A percentile compares a stretch with the other conserved stretches of the same genome.
Conservation (phyloP, 192 early-diverging fungal genomes). For the Lunasporangiospora selenospora region DNA sequence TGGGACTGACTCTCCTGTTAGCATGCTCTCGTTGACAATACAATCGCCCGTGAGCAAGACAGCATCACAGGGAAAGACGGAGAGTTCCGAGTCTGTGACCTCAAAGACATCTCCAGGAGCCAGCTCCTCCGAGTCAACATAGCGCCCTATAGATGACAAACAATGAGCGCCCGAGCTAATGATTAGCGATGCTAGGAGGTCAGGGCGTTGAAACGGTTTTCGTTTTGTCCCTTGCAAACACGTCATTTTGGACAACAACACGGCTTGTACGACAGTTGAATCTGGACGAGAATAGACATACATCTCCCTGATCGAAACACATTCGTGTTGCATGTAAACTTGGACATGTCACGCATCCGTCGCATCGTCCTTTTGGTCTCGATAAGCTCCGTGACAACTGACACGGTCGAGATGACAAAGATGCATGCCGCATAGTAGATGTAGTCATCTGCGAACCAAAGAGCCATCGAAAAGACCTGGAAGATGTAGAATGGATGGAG, state of each 20-base stretch:
- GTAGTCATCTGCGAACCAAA: constrained; percentile 93
- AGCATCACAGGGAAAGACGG: constrained; percentile 89
- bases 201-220: no score
- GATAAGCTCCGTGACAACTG: constrained; percentile 78
- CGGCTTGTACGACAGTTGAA: not conserved
- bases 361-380: constrained; percentile 82
- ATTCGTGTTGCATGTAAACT: constrained; percentile 80
- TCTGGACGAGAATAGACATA: constrained; percentile 35
- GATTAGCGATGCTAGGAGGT: no score
- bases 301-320: constrained; percentile 69
- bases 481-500: constrained; percentile 88
- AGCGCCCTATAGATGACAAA: constrained; percentile 34
- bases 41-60: constrained; percentile 92
- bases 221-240: no score
- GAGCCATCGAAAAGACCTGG: constrained; percentile 75
- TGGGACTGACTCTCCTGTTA: constrained; percentile 96
- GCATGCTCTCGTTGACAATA: constrained; percentile 98
- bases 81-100: constrained; percentile 63
- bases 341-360: constrained; percentile 83
- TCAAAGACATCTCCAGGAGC: constrained; percentile 97
- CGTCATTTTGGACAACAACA: not conserved
- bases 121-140: constrained; percentile 70
- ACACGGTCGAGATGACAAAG: constrained; percentile 82
- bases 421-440: constrained; percentile 96
- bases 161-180: no score